phyloP scores from a whole-genome alignment of 1,284 basidiomycete genomes.

The Ceraceosorus guamensis region DNA sequence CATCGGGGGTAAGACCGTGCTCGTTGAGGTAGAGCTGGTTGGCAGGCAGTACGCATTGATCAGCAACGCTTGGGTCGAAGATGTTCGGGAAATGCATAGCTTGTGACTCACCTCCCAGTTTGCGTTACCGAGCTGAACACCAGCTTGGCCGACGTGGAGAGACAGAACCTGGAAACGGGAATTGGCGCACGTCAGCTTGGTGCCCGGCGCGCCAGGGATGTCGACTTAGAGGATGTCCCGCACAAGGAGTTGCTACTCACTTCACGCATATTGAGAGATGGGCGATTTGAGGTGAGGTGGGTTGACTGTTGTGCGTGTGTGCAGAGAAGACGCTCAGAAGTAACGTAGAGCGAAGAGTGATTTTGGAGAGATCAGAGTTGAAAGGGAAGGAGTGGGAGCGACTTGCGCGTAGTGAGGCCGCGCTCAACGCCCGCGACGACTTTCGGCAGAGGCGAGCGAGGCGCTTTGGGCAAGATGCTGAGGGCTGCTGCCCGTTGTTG shows the following conservation, averaged over 20 bases:
- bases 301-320: neutral
- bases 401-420: too few species aligned
- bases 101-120: conserved; percentile 60
- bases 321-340: neutral
- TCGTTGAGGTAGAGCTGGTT: conserved; percentile 80
- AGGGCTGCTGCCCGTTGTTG: too few species aligned
- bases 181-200: too few species aligned
- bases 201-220: too few species aligned
- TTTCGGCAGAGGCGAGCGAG: too few species aligned
- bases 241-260: neutral
- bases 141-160: conserved; percentile 87
- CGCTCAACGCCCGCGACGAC: too few species aligned
- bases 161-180: conserved; percentile 64
- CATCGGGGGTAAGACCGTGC: conserved; percentile 66
- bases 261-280: neutral
- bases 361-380: neutral
- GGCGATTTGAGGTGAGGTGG: neutral
- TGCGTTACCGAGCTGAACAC: conserved; percentile 63
- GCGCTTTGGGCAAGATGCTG: too few species aligned
- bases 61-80: too few species aligned
- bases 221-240: too few species aligned
- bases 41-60: neutral
- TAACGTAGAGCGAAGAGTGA: neutral
- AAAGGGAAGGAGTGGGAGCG: too few species aligned
- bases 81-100: neutral